These are phyloP conservation scores for Aspergillus phoenicis DNA, from an alignment of 2,329 filamentous ascomycete species.

Conservation along the genomic window DNA sequence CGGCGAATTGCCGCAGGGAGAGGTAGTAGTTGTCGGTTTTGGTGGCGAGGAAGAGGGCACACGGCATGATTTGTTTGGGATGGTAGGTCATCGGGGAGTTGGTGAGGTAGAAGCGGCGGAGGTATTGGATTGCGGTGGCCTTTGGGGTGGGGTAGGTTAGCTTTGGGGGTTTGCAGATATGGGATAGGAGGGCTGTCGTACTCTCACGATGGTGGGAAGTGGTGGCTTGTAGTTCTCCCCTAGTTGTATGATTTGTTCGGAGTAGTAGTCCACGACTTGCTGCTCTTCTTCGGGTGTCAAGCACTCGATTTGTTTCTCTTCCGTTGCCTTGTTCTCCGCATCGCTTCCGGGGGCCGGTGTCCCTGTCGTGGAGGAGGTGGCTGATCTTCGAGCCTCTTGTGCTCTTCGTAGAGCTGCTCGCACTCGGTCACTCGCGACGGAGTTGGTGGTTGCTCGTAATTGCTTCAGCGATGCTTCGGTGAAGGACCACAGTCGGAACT, in stretches of 20 bases:
- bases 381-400: slow-evolving; percentile 38
- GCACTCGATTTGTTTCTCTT: slow-evolving; percentile 65
- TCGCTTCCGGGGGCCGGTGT: slow-evolving; percentile 35
- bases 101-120: slow-evolving; percentile 92
- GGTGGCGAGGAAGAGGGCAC: slow-evolving; percentile 86
- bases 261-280: slow-evolving; percentile 78
- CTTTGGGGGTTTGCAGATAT: not conserved
- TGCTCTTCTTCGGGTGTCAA: slow-evolving; percentile 82
- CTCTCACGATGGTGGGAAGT: slow-evolving; percentile 63
- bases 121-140: slow-evolving; percentile 83
- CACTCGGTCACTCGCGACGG: slow-evolving; percentile 71
- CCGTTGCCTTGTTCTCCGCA: slow-evolving; percentile 33
- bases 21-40: slow-evolving; percentile 88
- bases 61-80: slow-evolving; percentile 84
- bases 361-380: slow-evolving; percentile 35
- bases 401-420: slow-evolving; percentile 58
- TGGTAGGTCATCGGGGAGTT: slow-evolving; percentile 97
- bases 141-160: slow-evolving; percentile 28
- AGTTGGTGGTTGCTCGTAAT: slow-evolving; percentile 77
- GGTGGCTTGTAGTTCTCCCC: slow-evolving; percentile 60
- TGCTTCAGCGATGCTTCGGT: slow-evolving; percentile 70
- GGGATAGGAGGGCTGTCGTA: slow-evolving; percentile 34
- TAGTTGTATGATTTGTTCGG: slow-evolving; percentile 60
- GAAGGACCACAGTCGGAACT: slow-evolving; percentile 93
- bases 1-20: slow-evolving; percentile 66